phyloP scores from a whole-genome alignment of 2,329 filamentous ascomycete species.

The Orbilia javanica region DNA sequence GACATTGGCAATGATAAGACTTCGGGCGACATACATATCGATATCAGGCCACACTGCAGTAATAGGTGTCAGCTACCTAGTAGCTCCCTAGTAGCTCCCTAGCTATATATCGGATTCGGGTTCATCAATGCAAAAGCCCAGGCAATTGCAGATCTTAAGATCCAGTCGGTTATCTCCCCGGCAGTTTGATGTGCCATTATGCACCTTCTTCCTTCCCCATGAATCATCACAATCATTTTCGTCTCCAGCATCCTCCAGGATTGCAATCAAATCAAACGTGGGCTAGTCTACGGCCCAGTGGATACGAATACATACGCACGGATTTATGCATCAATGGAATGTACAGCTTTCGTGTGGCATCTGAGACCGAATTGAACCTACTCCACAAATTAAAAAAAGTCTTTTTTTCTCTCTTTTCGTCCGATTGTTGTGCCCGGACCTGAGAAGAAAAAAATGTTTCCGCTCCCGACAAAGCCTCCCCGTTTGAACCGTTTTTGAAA shows the following conservation, averaged over 20 bases:
- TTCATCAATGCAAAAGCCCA: constrained; percentile 4
- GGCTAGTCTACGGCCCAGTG: not conserved
- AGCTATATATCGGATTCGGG: constrained; percentile 8
- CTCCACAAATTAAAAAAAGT: not conserved
- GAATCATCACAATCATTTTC: not conserved
- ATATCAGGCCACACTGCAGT: constrained; percentile 10
- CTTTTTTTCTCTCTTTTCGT: constrained; percentile 41
- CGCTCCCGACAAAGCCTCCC: constrained; percentile 5
- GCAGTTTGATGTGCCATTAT: not conserved
- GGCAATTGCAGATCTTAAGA: constrained; percentile 17
- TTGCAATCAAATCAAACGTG: not conserved
- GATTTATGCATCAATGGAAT: constrained; percentile 16
- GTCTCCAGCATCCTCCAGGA: not conserved
- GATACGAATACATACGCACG: not conserved
- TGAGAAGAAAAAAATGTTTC: constrained; percentile 23
- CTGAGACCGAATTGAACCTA: constrained; percentile 3
- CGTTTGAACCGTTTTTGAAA: constrained; percentile 3
- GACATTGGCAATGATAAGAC: constrained; percentile 32
- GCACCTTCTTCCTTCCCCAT: not conserved
- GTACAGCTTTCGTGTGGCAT: constrained; percentile 10
- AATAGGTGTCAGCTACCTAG: not conserved
- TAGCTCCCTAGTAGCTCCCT: no score
- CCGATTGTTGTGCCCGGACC: constrained; percentile 37
- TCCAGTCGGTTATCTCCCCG: constrained; percentile 17
- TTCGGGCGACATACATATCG: constrained; percentile 1